Conservation (phyloP, 2,329 filamentous ascomycete species). For the Calonectria ilicicola region DNA sequence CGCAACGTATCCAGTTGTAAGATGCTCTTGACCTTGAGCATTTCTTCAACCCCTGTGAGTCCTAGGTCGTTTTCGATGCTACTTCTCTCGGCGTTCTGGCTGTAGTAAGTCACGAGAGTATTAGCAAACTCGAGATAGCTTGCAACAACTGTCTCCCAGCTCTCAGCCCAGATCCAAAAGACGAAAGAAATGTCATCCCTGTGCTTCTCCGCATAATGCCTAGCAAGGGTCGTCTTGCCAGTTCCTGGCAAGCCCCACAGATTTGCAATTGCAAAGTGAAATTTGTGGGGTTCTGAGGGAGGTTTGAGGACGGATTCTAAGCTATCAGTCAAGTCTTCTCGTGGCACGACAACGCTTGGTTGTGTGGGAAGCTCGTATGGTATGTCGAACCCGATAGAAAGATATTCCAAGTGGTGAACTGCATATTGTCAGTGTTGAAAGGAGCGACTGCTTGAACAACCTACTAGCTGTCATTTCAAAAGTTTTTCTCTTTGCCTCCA, state of each 20-base stretch:
- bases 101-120: conserved; percentile 10
- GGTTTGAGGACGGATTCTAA: conserved; percentile 5
- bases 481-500: conserved; percentile 17
- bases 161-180: conserved; percentile 23
- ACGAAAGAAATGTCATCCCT: conserved; percentile 13
- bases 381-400: conserved; percentile 12
- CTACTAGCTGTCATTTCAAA: conserved; percentile 20
- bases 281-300: background rate
- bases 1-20: conserved; percentile 22
- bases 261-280: conserved; percentile 25
- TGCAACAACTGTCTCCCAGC: conserved; percentile 24
- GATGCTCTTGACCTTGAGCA: conserved; percentile 24
- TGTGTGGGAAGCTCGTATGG: conserved; percentile 18
- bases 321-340: conserved; percentile 3
- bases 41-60: conserved; percentile 19
- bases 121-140: conserved; percentile 26
- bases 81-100: conserved; percentile 11
- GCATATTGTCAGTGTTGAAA: background rate
- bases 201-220: conserved; percentile 18
- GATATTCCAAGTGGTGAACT: conserved; percentile 22
- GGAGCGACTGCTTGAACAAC: background rate
- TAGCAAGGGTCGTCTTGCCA: conserved; percentile 23
- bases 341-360: conserved; percentile 5
- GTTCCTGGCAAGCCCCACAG: conserved; percentile 20
- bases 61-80: conserved; percentile 20